Evolutionary conservation across 164 flowering plant genomes (phyloP), one percentile per base, ranked within the genome.

Genomic region (Tinospora cordifolia): DNA sequence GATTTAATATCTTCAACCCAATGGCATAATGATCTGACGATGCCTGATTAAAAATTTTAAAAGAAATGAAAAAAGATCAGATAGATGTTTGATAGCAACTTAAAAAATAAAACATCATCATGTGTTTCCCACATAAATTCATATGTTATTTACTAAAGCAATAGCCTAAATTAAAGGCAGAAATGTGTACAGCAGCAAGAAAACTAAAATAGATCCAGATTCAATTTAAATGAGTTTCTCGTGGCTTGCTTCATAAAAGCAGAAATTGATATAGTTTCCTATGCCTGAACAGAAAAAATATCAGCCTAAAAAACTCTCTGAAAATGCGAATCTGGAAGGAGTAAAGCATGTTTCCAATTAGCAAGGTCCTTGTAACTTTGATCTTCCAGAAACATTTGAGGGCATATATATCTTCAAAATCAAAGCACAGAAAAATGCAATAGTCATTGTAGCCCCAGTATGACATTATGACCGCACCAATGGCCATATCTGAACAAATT

Each of bases 1-100:
- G 98, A 81, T 86, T 89, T 66, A 93, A 77, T 73, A 91, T 91
- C 89, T 89, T 93, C 84, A 93, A 82, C 62, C 97, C 98, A 78
- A 91, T 93, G 54, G 88, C 86, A 84, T 87, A 93, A 79, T 91
- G 97, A 70, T 77, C 87, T 27, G 95, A 74, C 65, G 97, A 72
- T 54, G 90, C 91, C 98, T 93, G 88, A 65, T 25, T 69, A 63
- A 40, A 68, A 60, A 13, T 79, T 59, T 58, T 66, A 71, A 40
- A 51, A 11, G 19, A 47, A 21, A 26, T 47, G 30, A 34, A 15
- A 47, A 14, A 41, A 8, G 21, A 7, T 27, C 17, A 66, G 64
- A 54, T 21, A 9, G 60, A 22, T 3, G 47, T 44, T 62, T 36
- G 21, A 0, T 9, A 38, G 46, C 66, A 62, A 26, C 36, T 62